Evolutionary conservation across 345 rosid species (phyloP), one percentile per base, ranked within the genome.

Genomic region (Arabidopsis suecica): DNA sequence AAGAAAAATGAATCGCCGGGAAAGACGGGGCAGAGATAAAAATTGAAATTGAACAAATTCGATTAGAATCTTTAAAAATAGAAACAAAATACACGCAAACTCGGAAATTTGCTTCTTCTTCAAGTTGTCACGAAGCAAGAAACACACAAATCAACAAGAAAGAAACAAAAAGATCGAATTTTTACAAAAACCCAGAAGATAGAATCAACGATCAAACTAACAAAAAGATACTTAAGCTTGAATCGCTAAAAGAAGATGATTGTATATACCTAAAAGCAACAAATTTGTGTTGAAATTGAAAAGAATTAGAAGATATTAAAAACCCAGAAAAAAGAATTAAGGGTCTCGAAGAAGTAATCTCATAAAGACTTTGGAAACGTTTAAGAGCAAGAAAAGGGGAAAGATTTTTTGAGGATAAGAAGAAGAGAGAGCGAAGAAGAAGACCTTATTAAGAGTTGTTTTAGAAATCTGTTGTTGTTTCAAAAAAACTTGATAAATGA

Each of bases 401-500:
- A 47, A 57, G 30, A 48, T 63, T 65, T 63, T 65, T 71, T 63
- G 54, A 63, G 67, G 80, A 77, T 71, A 77, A 77, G 76, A 49
- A 44, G 18, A 44, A 70, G 65, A 20, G 30, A n/a, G 47, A 75
- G 66, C 47, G 49, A 68, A 58, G 61, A 61, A 60, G 70, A 61
- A 60, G 70, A 68, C 69, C 65, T 61, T 33, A 54, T 61, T 33
- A 54, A 42, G 54, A 75, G 73, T 58, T 53, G 32, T 3, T 28
- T 28, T 28, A 28, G 36, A 59, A 51, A 53, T 28, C 7, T 34
- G 51, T 57, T 34, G 51, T 57, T 62, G 9, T 69, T 76, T 76
- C 71, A 47, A 76, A 47, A 76, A 76, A 75, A 54, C 79, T 76
- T 62, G 57, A 51, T 68, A 5, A 42, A 54, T 54, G 13, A 45